These are phyloP conservation scores for Verticillium isaacii DNA, from an alignment of 2,329 filamentous ascomycete genomes.

Conservation along the genomic window DNA sequence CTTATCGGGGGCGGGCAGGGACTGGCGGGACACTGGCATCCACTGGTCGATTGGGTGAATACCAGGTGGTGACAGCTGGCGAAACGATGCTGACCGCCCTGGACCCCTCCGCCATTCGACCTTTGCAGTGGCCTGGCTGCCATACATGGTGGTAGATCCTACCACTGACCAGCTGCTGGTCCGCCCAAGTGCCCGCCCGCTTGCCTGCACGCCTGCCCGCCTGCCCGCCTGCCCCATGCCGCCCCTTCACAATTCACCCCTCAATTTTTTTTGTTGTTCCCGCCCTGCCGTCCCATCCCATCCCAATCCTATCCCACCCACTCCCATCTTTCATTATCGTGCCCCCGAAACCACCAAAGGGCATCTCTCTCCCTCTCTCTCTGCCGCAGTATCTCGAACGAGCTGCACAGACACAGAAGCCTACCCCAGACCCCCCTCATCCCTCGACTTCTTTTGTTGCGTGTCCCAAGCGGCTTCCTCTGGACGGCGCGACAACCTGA, in stretches of 20 bases:
- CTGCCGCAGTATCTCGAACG: neutral
- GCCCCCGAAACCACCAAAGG: neutral
- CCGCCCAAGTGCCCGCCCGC: no score
- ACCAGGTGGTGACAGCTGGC: neutral
- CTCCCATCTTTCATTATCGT: neutral
- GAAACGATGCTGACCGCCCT: neutral
- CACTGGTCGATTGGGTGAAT: no score
- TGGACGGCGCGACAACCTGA: neutral
- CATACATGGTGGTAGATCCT: no score
- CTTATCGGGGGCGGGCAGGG: neutral
- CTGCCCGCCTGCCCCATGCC: neutral
- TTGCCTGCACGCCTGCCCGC: neutral
- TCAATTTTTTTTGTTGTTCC: neutral
- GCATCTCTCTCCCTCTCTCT: neutral
- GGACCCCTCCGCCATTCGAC: neutral
- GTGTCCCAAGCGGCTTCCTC: neutral
- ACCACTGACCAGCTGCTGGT: no score
- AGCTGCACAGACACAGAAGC: neutral
- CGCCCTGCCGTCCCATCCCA: neutral
- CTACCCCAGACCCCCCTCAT: neutral
- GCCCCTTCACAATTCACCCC: neutral
- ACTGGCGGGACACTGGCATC: no score
- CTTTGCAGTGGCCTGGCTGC: neutral
- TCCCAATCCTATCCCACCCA: neutral
- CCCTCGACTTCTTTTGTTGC: neutral